Percentiles rank a stretch among this genome's conserved stretches.
Conservation (phyloP, 2,329 filamentous ascomycete species). For the Botrytis sinoallii region DNA sequence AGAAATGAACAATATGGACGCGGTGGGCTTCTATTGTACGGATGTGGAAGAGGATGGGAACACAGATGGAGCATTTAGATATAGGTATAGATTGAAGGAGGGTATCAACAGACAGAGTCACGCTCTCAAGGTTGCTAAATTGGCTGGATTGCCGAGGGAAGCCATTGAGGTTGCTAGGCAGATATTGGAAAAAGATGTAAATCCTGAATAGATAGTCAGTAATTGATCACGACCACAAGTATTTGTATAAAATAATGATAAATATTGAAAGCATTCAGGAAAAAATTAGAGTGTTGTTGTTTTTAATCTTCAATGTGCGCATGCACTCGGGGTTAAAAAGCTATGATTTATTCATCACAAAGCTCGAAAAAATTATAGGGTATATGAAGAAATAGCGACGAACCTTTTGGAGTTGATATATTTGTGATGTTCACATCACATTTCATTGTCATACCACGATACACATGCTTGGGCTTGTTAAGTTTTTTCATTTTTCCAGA, state of each 20-base stretch:
- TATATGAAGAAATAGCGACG: constrained; percentile 25
- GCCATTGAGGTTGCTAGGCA: constrained; percentile 63
- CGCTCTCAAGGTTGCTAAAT: constrained; percentile 86
- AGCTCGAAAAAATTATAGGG: constrained; percentile 21
- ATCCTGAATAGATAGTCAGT: constrained; percentile 55
- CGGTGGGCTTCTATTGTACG: constrained; percentile 67
- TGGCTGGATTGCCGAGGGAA: constrained; percentile 76
- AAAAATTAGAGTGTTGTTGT: constrained; percentile 44
- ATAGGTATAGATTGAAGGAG: constrained; percentile 75
- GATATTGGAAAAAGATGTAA: constrained; percentile 30
- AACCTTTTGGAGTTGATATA: constrained; percentile 26
- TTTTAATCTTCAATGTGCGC: constrained; percentile 40
- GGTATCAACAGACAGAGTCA: constrained; percentile 87
- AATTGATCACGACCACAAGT: constrained; percentile 30
- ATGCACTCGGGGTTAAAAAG: constrained; percentile 43
- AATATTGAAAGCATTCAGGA: constrained; percentile 36
- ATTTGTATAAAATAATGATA: constrained; percentile 46
- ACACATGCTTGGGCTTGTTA: constrained; percentile 21
- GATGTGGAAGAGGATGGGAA: constrained; percentile 70
- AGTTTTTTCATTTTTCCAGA: constrained; percentile 29
- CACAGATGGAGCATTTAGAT: constrained; percentile 63
- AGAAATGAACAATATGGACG: constrained; percentile 46
- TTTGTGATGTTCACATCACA: constrained; percentile 18
- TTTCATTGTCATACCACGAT: constrained; percentile 18
- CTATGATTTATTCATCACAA: constrained; percentile 39